Percentiles rank a stretch among this genome's conserved stretches.
phyloP scores from a whole-genome alignment of 2,329 filamentous ascomycete genomes.

The Fusarium sp. region DNA sequence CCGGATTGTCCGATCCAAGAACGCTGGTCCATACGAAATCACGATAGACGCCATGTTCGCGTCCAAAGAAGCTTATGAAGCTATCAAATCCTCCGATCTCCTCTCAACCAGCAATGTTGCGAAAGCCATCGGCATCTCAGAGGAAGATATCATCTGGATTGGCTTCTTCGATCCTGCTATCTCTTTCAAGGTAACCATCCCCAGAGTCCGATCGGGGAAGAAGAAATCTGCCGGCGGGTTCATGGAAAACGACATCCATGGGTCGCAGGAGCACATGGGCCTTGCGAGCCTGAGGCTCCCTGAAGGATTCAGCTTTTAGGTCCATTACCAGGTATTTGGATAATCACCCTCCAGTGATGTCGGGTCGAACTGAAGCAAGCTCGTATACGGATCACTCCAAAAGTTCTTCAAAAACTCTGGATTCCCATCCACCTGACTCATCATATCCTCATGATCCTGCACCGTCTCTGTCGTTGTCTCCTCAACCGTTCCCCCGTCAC shows the following conservation, averaged over 20 bases:
- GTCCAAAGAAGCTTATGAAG: slow-evolving; percentile 44
- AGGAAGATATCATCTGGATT: slow-evolving; percentile 48
- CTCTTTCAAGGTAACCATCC: slow-evolving; percentile 54
- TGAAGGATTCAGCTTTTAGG: background rate
- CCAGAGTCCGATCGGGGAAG: slow-evolving; percentile 11
- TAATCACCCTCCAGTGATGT: background rate
- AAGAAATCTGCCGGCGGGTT: slow-evolving; percentile 32
- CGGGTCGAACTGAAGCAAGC: slow-evolving; percentile 15
- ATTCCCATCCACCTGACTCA: background rate
- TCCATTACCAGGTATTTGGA: background rate
- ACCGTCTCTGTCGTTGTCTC: background rate
- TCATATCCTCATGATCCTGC: background rate
- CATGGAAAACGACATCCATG: slow-evolving; percentile 40
- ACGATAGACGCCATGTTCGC: slow-evolving; percentile 63
- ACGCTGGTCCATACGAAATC: slow-evolving; percentile 56
- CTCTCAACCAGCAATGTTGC: slow-evolving; percentile 23
- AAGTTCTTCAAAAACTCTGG: slow-evolving; percentile 17
- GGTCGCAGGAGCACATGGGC: slow-evolving; percentile 35
- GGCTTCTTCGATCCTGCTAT: slow-evolving; percentile 57
- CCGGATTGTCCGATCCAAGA: slow-evolving; percentile 59
- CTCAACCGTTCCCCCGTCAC: background rate
- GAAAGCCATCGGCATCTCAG: slow-evolving; percentile 36
- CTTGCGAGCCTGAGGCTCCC: slow-evolving; percentile 22
- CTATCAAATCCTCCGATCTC: slow-evolving; percentile 11
- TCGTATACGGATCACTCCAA: slow-evolving; percentile 30